Evolutionary conservation across 139 green algal species (phyloP).

Genomic region (Tetraselmis chui): DNA sequence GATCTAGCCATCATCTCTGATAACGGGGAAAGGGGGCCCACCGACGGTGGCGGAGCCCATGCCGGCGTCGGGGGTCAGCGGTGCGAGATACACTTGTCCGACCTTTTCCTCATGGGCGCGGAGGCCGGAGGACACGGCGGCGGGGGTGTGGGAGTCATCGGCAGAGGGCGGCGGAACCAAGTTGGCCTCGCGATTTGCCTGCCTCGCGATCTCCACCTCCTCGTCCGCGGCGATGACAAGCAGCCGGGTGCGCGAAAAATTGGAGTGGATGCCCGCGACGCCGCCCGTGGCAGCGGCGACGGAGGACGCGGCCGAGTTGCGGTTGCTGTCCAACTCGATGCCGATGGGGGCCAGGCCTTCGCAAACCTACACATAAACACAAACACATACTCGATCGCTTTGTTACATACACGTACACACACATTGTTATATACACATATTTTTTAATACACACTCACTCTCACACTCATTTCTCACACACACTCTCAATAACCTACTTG

Average conservation of each 20-base stretch:
- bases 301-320: neutral
- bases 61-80: neutral
- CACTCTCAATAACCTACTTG: too few relatives aligned
- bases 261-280: neutral
- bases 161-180: neutral
- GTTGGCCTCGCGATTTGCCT: neutral
- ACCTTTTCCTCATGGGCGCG: neutral
- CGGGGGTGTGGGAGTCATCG: too few relatives aligned
- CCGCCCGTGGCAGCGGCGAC: neutral
- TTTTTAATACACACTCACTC: too few relatives aligned
- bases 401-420: too few relatives aligned
- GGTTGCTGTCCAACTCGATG: neutral
- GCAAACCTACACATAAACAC: neutral
- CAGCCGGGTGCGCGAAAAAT: neutral
- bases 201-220: neutral
- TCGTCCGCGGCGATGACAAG: neutral
- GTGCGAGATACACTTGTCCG: neutral
- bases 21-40: too few relatives aligned
- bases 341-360: neutral
- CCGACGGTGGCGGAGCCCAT: neutral
- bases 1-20: too few relatives aligned
- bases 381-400: too few relatives aligned
- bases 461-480: too few relatives aligned
- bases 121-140: neutral
- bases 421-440: too few relatives aligned